Evolutionary conservation across 2,329 filamentous ascomycete species (phyloP).

Genomic region (Colletotrichum liaoningense): DNA sequence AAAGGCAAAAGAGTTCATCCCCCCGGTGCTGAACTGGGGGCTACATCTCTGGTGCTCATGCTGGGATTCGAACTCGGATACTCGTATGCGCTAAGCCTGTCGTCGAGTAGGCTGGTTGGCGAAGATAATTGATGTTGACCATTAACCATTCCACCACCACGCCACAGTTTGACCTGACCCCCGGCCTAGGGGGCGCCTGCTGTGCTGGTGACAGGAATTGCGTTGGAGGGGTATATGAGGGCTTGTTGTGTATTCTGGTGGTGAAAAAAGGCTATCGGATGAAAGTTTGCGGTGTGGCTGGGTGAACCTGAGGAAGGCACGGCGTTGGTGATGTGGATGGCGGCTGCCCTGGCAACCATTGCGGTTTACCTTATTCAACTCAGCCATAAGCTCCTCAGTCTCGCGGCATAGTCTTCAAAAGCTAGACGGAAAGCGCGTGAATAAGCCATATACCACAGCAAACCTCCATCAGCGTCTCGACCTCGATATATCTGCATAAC

Average conservation of each 20-base stretch:
- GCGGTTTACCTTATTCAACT: neutral
- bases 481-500: no score
- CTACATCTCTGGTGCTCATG: neutral
- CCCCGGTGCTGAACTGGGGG: neutral
- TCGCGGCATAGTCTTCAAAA: no score
- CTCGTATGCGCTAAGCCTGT: neutral
- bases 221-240: neutral
- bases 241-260: neutral
- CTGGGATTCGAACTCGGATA: neutral
- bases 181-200: neutral
- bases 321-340: neutral
- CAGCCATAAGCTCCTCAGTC: no score
- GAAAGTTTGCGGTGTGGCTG: neutral
- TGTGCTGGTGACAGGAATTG: neutral
- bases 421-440: no score
- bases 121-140: neutral
- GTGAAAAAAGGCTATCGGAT: neutral
- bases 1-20: neutral
- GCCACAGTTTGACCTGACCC: constrained; percentile 7
- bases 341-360: neutral
- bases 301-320: neutral
- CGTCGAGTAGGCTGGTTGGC: neutral
- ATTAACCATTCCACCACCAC: neutral
- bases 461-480: no score
- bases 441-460: fast-evolving